These are phyloP conservation scores for Candida hungchunana DNA, from an alignment of 805 yeast genomes.

Conservation along the genomic window DNA sequence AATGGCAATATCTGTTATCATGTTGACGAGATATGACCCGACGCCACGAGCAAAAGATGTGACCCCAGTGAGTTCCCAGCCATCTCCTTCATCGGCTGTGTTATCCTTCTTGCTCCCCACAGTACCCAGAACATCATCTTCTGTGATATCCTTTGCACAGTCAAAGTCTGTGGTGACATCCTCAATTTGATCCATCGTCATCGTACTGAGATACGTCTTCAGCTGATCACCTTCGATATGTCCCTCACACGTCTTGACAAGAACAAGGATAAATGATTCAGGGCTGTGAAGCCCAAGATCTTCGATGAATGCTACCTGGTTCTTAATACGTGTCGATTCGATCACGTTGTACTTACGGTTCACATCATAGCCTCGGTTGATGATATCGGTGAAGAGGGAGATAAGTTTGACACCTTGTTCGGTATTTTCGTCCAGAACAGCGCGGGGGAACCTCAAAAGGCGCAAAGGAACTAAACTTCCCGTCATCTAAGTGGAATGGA, in stretches of 20 bases:
- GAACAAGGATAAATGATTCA: slow-evolving; percentile 16
- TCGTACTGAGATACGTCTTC: not conserved
- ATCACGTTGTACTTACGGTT: slow-evolving; percentile 18
- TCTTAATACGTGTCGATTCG: slow-evolving; percentile 19
- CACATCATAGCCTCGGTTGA: slow-evolving; percentile 19
- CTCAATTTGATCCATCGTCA: slow-evolving; percentile 1
- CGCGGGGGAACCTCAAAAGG: slow-evolving; percentile 4
- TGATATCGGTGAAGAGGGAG: slow-evolving; percentile 12
- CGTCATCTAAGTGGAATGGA: not conserved
- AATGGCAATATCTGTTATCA: slow-evolving; percentile 3
- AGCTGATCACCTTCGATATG: not conserved
- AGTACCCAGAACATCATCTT: slow-evolving; percentile 15
- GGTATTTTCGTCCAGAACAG: not conserved
- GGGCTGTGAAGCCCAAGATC: slow-evolving; percentile 20
- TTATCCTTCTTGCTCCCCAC: slow-evolving; percentile 13
- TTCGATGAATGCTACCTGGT: slow-evolving; percentile 9
- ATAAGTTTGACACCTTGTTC: slow-evolving; percentile 8
- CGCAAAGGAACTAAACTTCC: not conserved
- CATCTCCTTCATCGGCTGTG: slow-evolving; percentile 2
- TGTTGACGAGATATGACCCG: slow-evolving; percentile 17
- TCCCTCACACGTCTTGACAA: slow-evolving; percentile 3
- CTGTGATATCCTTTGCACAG: not conserved
- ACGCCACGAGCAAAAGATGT: slow-evolving; percentile 19
- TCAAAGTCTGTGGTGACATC: slow-evolving; percentile 5
- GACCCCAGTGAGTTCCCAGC: slow-evolving; percentile 23